A percentile compares a stretch with the other conserved stretches of the same genome.
Conservation (phyloP, 306 rosid species). For the Cucurbita ficifolia region DNA sequence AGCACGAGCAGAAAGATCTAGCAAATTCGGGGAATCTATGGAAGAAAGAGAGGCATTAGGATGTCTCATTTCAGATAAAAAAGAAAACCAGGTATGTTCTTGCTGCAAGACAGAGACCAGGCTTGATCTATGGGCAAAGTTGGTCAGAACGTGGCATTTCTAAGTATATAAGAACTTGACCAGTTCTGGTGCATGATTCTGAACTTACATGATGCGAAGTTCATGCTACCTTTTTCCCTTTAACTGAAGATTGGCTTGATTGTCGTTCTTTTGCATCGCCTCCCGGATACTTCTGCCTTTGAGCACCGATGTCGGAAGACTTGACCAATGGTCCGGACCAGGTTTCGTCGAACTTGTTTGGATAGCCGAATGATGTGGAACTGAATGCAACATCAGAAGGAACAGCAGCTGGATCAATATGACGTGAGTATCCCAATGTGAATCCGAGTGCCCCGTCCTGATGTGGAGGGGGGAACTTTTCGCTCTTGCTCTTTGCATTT, state of each 20-base stretch:
- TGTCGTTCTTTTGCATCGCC: constrained; percentile 29
- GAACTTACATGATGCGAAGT: not conserved
- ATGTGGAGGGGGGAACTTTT: constrained; percentile 93
- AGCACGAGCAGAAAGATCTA: not conserved
- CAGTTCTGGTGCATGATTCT: not conserved
- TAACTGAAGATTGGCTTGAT: constrained; percentile 10
- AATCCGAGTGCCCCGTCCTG: constrained; percentile 79
- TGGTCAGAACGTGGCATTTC: not conserved
- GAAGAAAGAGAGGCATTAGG: not conserved
- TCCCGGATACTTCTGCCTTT: constrained; percentile 37
- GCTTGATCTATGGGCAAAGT: not conserved
- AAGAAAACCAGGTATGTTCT: not conserved
- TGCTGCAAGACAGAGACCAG: not conserved
- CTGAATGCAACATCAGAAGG: constrained; percentile 54
- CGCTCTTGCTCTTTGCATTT: constrained; percentile 95
- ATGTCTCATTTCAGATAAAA: not conserved
- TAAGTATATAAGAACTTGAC: not conserved
- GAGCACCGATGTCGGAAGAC: constrained; percentile 28
- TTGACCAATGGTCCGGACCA: constrained; percentile 82
- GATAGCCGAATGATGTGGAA: constrained; percentile 44
- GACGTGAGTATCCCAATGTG: constrained; percentile 50
- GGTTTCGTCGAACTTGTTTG: constrained; percentile 57
- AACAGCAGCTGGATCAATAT: constrained; percentile 57
- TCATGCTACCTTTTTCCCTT: constrained; percentile 39
- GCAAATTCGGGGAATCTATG: not conserved